These are phyloP conservation scores for Suillus variegatus DNA, from an alignment of 768 basidiomycete species.

Conservation along the genomic window DNA sequence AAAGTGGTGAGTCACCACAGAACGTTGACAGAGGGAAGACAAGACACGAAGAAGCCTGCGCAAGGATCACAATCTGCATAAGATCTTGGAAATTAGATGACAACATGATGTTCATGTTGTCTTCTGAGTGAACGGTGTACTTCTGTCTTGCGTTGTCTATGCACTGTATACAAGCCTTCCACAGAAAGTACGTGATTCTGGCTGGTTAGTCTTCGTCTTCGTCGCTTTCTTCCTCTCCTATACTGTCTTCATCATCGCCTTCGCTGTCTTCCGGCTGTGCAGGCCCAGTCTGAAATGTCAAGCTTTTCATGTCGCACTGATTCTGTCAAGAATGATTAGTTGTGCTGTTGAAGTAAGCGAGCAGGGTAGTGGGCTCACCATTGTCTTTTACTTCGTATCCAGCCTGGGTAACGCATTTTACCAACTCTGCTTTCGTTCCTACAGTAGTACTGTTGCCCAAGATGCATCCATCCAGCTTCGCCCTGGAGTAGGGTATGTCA, in stretches of 20 bases:
- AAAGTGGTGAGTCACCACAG: slow-evolving; percentile 75
- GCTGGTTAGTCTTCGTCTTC: slow-evolving; percentile 11
- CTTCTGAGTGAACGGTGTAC: neutral
- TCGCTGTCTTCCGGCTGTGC: slow-evolving; percentile 31
- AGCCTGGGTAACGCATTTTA: slow-evolving; percentile 71
- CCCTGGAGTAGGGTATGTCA: slow-evolving; percentile 41
- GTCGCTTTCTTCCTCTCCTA: slow-evolving; percentile 18
- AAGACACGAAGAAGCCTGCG: slow-evolving; percentile 52
- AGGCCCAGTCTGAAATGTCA: slow-evolving; percentile 58
- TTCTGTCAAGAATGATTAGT: slow-evolving; percentile 37
- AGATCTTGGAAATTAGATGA: slow-evolving; percentile 79
- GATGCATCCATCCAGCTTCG: slow-evolving; percentile 75
- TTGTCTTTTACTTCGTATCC: slow-evolving; percentile 71
- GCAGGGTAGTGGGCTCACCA: slow-evolving; percentile 40
- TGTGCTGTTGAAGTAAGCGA: neutral
- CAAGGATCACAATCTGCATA: slow-evolving; percentile 77
- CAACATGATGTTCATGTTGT: slow-evolving; percentile 26
- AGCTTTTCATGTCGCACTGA: slow-evolving; percentile 55
- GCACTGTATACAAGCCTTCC: neutral
- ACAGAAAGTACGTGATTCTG: neutral
- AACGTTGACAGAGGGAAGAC: slow-evolving; percentile 76
- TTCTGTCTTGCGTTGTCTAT: slow-evolving; percentile 4
- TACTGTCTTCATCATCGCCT: slow-evolving; percentile 18
- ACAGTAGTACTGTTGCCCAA: slow-evolving; percentile 75
- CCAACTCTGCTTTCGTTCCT: slow-evolving; percentile 67